Conservation (phyloP, 257 asterid genomes). For the Parsonsia alboflavescens region DNA sequence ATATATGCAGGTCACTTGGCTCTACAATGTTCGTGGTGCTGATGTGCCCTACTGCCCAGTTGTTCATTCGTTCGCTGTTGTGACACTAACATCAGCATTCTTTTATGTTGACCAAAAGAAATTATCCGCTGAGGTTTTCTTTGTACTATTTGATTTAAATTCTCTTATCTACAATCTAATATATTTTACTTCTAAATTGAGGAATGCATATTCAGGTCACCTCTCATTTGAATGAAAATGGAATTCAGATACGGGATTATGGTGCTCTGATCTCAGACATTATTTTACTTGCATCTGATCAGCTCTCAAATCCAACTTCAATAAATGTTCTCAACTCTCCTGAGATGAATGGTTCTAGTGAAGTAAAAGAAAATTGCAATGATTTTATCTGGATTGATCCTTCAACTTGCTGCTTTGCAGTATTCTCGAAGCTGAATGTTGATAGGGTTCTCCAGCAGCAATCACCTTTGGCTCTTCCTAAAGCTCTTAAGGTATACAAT, state of each 20-base stretch:
- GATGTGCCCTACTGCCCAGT: conserved; percentile 86
- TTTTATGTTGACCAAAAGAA: conserved; percentile 80
- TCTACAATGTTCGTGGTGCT: conserved; percentile 83
- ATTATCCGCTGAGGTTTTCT: conserved; percentile 70
- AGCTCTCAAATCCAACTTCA: conserved; percentile 41
- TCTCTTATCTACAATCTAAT: background rate
- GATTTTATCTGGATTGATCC: conserved; percentile 84
- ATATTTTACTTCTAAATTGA: conserved; percentile 4
- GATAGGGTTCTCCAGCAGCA: conserved; percentile 61
- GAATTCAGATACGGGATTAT: conserved; percentile 69
- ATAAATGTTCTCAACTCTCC: conserved; percentile 16
- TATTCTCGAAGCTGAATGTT: conserved; percentile 66
- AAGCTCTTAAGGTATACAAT: conserved; percentile 72
- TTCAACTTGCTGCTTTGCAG: conserved; percentile 67
- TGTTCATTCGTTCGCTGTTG: conserved; percentile 87
- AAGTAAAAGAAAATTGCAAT: conserved; percentile 31
- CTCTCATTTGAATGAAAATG: conserved; percentile 58
- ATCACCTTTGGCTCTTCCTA: conserved; percentile 87
- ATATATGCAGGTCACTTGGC: conserved; percentile 79
- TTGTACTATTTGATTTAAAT: conserved; percentile 4
- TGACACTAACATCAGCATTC: conserved; percentile 67
- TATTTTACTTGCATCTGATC: conserved; percentile 62
- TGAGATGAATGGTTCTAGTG: conserved; percentile 21
- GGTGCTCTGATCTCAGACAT: conserved; percentile 63
- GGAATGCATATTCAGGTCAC: conserved; percentile 38